Base-by-base conservation (phyloP, 2,329 filamentous ascomycete species). In the Fusarium illudens region DNA sequence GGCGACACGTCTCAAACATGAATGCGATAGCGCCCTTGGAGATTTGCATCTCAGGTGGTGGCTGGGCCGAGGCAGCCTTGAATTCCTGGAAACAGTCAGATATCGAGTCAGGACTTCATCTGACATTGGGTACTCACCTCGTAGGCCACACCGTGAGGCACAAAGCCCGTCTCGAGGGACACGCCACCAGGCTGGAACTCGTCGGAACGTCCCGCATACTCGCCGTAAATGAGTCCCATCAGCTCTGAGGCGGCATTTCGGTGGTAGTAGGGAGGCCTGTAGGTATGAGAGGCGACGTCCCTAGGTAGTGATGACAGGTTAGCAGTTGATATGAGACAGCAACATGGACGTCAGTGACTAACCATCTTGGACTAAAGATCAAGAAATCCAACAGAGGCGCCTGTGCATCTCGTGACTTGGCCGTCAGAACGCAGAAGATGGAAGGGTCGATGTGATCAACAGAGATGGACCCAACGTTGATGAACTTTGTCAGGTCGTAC, bases 221-320 rank as follows among this genome's bases (percentile, higher is more conserved):
- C 65, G 7, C 80, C 79, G 11, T 77, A 79, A 36, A 86, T 81
- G 20, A 87, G 77, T 1, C 85, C 85, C 84, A 87, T 86, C 58
- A 88, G 80, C 70, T 89, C 86, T 0, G 84, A 83, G 29, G 85
- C 86, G 36, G 82, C 83, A 73, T 88, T 89, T 46, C 87, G 82
- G 74, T 90, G 89, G 75, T 90, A 91, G 77, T 89, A 91, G 0
- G 89, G 89, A 1, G 87, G 87, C 0, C 88, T 83, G 78, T 89
- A 90, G 0, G 89, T 90, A 60, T 84, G 83, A 48, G 86, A 84
- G 0, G 85, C 84, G 1, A 90, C 86, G 13, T 89, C 83, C 89
- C 29, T 32, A 13, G n/a, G n/a, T n/a, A n/a, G n/a, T 32, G 9
- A 32, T 32, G 29, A 32, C 29, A 5, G 11, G 29, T 32, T 32